Base-by-base conservation (phyloP, 495 filamentous ascomycete species). In the Polyplosphaeria fusca region DNA sequence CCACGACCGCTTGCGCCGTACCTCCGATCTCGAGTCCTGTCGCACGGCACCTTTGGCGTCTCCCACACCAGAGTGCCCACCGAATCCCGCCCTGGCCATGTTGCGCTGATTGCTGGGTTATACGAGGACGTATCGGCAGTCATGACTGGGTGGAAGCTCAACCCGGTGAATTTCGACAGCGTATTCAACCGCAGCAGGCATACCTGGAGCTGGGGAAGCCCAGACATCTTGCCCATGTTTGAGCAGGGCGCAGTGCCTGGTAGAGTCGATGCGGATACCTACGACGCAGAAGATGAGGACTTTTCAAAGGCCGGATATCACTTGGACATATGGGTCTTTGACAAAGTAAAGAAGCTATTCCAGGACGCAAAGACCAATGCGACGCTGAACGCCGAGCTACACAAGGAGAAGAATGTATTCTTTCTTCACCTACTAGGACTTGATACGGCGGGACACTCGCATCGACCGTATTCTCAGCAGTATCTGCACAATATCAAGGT, bases 81-180 rank as follows among this genome's bases (percentile, higher is more conserved):
- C 41, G 94, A 99, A 72, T 99, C 94, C 14, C 82, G 94, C 27
- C 94, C 94, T 0, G 94, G 94, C 26, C 94, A 99, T 79, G 94
- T 99, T 58, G 94, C 94, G 18, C 80, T 99, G 43, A 99, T 99
- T 65, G 94, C 94, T 18, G 94, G 94, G 14, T 75, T 99, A 43
- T 99, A 99, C 68, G 94, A 99, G 70, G 94, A 99, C 76, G 94
- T 99, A 4, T 96, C 92, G 38, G 86, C 94, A 2, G 94, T 99
- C 18, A 95, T 86, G 27, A 99, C 94, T 7, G 94, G 94, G 13
- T 99, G 94, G 94, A 97, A 97, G 71, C 72, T 96, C 65, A 99
- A 99, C 68, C 93, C 94, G 0, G 94, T 99, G 59, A 88, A 96
- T 68, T 99, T 99, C 66, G 94, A 99, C 74, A 96, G 91, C 63